A percentile compares a stretch with the other conserved stretches of the same genome.
These are phyloP conservation scores for Tulasnella sp. DNA, from an alignment of 768 basidiomycete species.

Conservation along the genomic window DNA sequence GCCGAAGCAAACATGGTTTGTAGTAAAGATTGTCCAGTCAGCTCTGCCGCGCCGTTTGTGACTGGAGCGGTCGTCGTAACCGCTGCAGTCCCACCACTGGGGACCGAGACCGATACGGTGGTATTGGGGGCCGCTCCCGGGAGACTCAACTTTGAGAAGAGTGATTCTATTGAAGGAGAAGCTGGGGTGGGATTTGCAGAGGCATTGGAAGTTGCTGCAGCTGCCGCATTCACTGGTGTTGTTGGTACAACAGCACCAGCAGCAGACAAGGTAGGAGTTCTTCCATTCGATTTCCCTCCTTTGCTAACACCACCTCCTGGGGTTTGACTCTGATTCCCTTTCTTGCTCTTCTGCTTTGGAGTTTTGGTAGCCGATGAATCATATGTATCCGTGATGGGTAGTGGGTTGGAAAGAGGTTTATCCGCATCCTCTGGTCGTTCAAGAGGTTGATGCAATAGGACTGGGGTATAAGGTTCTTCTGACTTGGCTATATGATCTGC, in stretches of 20 bases:
- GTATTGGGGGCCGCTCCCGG: conserved; percentile 21
- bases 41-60: conserved; percentile 22
- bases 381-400: conserved; percentile 1
- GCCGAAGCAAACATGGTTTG: conserved; percentile 64
- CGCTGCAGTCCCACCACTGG: conserved; percentile 38
- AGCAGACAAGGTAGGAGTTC: not conserved
- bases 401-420: not conserved
- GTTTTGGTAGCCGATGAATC: not conserved
- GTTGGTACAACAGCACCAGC: not conserved
- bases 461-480: conserved; percentile 10
- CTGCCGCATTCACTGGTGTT: not conserved
- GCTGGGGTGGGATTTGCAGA: not conserved
- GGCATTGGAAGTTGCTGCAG: not conserved
- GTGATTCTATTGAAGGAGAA: conserved; percentile 14
- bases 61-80: conserved; percentile 23
- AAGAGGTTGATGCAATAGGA: conserved; percentile 11
- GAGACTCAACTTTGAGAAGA: conserved; percentile 35
- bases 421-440: conserved; percentile 10
- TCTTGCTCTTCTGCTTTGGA: conserved; percentile 4
- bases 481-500: conserved; percentile 21
- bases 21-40: conserved; percentile 47
- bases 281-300: no score
- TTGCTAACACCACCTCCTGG: no score
- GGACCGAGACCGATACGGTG: conserved; percentile 32
- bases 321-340: conserved; percentile 2